These are phyloP conservation scores for Salmacisia buchloeana DNA, from an alignment of 1,284 basidiomycete genomes.

Conservation along the genomic window DNA sequence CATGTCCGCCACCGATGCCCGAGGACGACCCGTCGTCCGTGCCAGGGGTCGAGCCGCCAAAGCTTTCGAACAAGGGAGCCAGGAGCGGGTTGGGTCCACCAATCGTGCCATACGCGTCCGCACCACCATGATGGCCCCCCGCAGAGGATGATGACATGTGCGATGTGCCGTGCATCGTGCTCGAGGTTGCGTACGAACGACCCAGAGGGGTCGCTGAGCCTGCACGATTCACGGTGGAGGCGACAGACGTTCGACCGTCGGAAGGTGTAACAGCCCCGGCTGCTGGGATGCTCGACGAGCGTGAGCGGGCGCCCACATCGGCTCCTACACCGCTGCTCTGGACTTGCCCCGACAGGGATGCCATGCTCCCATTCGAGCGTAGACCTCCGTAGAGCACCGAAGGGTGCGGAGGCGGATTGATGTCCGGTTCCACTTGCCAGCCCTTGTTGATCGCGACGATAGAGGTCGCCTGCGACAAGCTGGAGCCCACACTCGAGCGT, in stretches of 20 bases:
- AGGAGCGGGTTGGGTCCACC: neutral
- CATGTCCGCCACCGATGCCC: neutral
- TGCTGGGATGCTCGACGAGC: too few relatives aligned
- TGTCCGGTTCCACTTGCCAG: slow-evolving; percentile 5
- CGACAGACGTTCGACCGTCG: too few relatives aligned
- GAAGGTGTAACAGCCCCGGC: too few relatives aligned
- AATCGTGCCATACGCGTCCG: too few relatives aligned
- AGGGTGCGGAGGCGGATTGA: slow-evolving; percentile 1
- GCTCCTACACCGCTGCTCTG: neutral
- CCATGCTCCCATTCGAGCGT: neutral
- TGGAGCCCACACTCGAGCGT: neutral
- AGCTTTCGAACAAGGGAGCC: neutral
- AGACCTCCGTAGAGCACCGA: neutral
- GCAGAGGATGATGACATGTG: too few relatives aligned
- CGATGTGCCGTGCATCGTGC: too few relatives aligned
- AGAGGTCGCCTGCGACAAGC: neutral
- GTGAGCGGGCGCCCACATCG: too few relatives aligned
- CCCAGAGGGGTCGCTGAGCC: too few relatives aligned
- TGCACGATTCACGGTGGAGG: too few relatives aligned
- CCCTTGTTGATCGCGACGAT: neutral
- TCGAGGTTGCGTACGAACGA: too few relatives aligned
- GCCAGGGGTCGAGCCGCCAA: neutral
- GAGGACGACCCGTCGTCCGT: neutral
- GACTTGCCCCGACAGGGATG: neutral
- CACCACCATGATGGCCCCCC: too few relatives aligned